Evolutionary conservation across 2,329 filamentous ascomycete genomes (phyloP).

Genomic region (Volutella citrinella): DNA sequence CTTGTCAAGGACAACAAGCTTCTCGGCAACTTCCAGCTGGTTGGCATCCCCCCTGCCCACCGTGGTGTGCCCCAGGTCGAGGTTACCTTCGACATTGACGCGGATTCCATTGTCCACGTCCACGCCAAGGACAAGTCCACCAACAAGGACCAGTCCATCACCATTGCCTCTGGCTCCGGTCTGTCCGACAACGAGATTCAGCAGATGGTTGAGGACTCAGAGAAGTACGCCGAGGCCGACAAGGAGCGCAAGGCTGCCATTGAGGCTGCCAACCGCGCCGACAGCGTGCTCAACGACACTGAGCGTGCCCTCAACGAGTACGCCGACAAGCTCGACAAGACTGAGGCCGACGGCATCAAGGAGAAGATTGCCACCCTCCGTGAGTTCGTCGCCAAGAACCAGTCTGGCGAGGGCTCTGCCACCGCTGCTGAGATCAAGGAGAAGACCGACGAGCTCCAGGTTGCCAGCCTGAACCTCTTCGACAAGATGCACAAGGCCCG

Average conservation of each 20-base stretch:
- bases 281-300: conserved; percentile 94
- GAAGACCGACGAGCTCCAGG: conserved; percentile 98
- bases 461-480: conserved; percentile 91
- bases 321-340: conserved; percentile 93
- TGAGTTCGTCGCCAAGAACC: conserved; percentile 90
- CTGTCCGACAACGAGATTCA: conserved; percentile 93
- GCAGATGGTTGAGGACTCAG: conserved; percentile 95
- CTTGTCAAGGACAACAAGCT: conserved; percentile 98
- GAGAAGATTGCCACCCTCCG: conserved; percentile 88
- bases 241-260: conserved; percentile 97
- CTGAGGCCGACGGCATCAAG: conserved; percentile 86
- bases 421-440: conserved; percentile 94
- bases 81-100: conserved; percentile 98
- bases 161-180: conserved; percentile 95
- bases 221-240: conserved; percentile 91
- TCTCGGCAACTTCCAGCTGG: conserved; percentile 98
- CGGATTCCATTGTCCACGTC: conserved; percentile 96
- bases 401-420: conserved; percentile 82
- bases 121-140: conserved; percentile 99
- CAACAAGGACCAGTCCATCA: conserved; percentile 99
- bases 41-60: conserved; percentile 93
- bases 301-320: conserved; percentile 98
- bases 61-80: conserved; percentile 95
- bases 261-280: conserved; percentile 94
- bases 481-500: conserved; percentile 99